phyloP scores from a whole-genome alignment of 345 rosid genomes.

The Arabis alpina region DNA sequence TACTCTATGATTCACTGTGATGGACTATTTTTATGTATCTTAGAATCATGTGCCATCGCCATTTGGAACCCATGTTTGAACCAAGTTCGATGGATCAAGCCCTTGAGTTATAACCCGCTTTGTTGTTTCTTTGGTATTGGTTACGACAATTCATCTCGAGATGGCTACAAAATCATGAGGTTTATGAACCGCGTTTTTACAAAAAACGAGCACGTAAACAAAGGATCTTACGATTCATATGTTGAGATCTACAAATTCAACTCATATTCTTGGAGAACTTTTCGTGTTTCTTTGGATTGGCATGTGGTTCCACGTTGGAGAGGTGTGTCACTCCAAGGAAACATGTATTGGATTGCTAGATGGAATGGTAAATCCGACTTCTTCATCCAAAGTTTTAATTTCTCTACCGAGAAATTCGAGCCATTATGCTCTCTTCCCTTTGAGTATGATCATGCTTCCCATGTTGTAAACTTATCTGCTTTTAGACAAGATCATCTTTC shows the following conservation, averaged over 20 bases:
- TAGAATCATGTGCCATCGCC: slow-evolving; percentile 11
- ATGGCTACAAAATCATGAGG: slow-evolving; percentile 25
- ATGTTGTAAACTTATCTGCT: slow-evolving; percentile 23
- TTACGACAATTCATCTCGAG: slow-evolving; percentile 14
- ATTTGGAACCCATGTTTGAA: slow-evolving; percentile 34
- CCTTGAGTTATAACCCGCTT: neutral
- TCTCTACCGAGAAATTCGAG: slow-evolving; percentile 24
- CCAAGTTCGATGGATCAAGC: slow-evolving; percentile 28
- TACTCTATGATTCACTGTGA: slow-evolving; percentile 25
- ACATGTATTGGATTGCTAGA: slow-evolving; percentile 39
- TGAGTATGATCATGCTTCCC: neutral
- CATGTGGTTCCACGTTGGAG: slow-evolving; percentile 10
- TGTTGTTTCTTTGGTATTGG: slow-evolving; percentile 20
- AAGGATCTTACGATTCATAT: neutral
- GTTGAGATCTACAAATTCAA: slow-evolving; percentile 9
- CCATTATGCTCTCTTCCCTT: slow-evolving; percentile 25
- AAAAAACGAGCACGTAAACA: slow-evolving; percentile 4
- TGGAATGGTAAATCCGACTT: neutral
- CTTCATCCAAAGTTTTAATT: slow-evolving; percentile 25
- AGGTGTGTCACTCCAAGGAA: slow-evolving; percentile 30
- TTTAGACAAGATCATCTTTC: slow-evolving; percentile 18
- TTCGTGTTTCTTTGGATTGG: slow-evolving; percentile 25
- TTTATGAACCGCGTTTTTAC: neutral
- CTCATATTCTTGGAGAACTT: slow-evolving; percentile 20
- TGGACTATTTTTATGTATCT: slow-evolving; percentile 31